A percentile compares a stretch with the other conserved stretches of the same genome.
Conservation (phyloP, 129 eudicot genomes). For the Glebionis coronaria region DNA sequence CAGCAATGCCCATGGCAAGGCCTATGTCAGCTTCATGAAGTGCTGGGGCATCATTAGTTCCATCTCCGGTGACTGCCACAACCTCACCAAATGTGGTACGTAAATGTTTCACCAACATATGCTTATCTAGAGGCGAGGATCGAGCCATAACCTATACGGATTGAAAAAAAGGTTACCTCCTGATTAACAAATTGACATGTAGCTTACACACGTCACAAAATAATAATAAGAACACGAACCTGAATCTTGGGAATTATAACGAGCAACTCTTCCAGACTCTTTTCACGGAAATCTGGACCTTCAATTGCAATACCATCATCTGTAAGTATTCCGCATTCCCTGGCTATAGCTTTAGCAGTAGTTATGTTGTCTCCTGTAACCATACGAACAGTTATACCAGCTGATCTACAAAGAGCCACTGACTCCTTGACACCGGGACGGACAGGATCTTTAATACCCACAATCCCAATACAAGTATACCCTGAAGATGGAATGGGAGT, state of each 20-base stretch:
- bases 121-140: conserved; percentile 94
- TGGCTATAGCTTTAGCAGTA: conserved; percentile 91
- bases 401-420: conserved; percentile 90
- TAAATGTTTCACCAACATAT: conserved; percentile 79
- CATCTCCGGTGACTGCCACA: conserved; percentile 96
- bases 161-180: not conserved
- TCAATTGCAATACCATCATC: conserved; percentile 97
- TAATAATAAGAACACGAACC: conserved; percentile 40
- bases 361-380: conserved; percentile 95
- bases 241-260: conserved; percentile 78
- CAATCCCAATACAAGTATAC: conserved; percentile 79
- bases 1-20: conserved; percentile 99
- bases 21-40: conserved; percentile 99
- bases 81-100: conserved; percentile 86
- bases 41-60: conserved; percentile 96
- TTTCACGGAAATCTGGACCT: conserved; percentile 91
- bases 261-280: conserved; percentile 60
- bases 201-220: conserved; percentile 2
- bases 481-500: conserved; percentile 68
- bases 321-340: conserved; percentile 96
- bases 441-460: conserved; percentile 97
- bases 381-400: conserved; percentile 90
- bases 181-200: not conserved
- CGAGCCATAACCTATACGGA: conserved; percentile 81
- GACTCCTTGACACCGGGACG: conserved; percentile 92